phyloP scores from a whole-genome alignment of 169 alveolate species.

The Plasmodium relictum region DNA sequence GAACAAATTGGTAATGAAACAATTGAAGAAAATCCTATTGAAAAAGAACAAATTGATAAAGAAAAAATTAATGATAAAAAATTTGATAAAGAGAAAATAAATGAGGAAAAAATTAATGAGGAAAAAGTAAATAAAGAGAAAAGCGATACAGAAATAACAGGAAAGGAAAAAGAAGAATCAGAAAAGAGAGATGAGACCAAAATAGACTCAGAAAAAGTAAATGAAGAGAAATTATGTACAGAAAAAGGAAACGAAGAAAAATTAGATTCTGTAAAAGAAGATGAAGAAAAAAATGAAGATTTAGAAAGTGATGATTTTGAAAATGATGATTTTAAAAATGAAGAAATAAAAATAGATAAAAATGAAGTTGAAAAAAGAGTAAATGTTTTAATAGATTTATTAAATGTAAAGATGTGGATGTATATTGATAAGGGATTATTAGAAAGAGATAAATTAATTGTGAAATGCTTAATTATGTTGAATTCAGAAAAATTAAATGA shows the following conservation, averaged over 20 bases:
- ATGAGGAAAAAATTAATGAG: not conserved
- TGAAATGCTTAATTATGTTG: conserved; percentile 93
- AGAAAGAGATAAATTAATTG: conserved; percentile 95
- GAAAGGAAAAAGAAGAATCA: not conserved
- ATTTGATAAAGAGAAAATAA: not conserved
- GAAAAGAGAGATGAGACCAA: not conserved
- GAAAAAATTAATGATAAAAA: not conserved
- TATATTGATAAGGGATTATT: conserved; percentile 95
- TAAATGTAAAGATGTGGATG: conserved; percentile 93
- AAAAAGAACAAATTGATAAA: not conserved
- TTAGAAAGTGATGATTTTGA: conserved; percentile 78
- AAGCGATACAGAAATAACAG: not conserved
- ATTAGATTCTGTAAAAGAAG: not conserved
- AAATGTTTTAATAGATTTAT: conserved; percentile 88
- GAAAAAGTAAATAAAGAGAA: not conserved
- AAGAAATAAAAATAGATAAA: conserved; percentile 86
- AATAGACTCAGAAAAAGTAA: not conserved
- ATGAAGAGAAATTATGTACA: not conserved
- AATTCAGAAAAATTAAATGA: conserved; percentile 89
- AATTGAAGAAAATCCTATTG: not conserved
- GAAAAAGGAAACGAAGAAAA: not conserved
- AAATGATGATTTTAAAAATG: conserved; percentile 79
- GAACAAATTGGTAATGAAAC: not conserved
- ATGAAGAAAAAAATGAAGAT: conserved; percentile 45
- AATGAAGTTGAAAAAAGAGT: conserved; percentile 89